Conservation (phyloP, 2,329 filamentous ascomycete genomes). For the Microdochium paspali region DNA sequence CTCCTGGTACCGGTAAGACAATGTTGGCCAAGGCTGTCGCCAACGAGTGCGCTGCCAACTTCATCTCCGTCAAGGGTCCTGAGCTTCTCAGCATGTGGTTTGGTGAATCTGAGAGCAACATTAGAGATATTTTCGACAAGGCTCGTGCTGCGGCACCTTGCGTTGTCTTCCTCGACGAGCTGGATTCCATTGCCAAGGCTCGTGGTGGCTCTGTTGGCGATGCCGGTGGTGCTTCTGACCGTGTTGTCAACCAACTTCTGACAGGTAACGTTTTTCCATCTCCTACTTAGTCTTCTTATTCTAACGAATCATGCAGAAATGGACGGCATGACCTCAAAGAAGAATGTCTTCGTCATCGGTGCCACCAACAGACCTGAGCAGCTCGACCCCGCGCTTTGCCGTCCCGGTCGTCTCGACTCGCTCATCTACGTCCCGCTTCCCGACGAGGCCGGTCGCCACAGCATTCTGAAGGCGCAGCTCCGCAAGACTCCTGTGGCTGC, state of each 20-base stretch:
- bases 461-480: slow-evolving; percentile 91
- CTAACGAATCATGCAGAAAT: slow-evolving; percentile 56
- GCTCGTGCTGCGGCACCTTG: slow-evolving; percentile 95
- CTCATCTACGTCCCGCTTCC: slow-evolving; percentile 97
- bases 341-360: slow-evolving; percentile 99
- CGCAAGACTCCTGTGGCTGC: slow-evolving; percentile 90
- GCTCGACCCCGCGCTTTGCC: slow-evolving; percentile 94
- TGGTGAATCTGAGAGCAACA: slow-evolving; percentile 99
- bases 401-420: slow-evolving; percentile 96
- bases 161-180: slow-evolving; percentile 95
- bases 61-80: slow-evolving; percentile 98
- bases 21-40: slow-evolving; percentile 98
- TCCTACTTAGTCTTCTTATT: slow-evolving; percentile 1
- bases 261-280: slow-evolving; percentile 59
- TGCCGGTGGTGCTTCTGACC: slow-evolving; percentile 95
- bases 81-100: slow-evolving; percentile 99
- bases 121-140: slow-evolving; percentile 99
- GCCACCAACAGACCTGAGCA: slow-evolving; percentile 98
- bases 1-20: slow-evolving; percentile 99
- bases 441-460: slow-evolving; percentile 78
- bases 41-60: slow-evolving; percentile 98
- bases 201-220: slow-evolving; percentile 95
- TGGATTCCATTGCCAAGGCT: slow-evolving; percentile 98
- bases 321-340: slow-evolving; percentile 99
- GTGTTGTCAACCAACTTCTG: slow-evolving; percentile 98